phyloP scores from a whole-genome alignment of 768 basidiomycete species.

The Pilatotrama ljubarskyi region DNA sequence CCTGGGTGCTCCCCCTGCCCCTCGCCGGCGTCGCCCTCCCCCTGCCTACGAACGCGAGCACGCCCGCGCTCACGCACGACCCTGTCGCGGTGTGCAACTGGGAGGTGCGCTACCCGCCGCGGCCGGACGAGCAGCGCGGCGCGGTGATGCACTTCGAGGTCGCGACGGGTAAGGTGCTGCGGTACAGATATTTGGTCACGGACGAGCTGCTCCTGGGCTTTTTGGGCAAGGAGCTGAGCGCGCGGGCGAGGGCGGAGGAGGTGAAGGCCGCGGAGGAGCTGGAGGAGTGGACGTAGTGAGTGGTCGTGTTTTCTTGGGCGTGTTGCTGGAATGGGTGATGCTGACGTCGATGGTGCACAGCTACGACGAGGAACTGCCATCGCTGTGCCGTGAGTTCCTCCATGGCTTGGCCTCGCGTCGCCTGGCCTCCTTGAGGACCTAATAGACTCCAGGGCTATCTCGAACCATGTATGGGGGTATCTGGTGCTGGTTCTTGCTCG shows the following conservation, averaged over 20 bases:
- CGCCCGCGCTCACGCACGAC: slow-evolving; percentile 10
- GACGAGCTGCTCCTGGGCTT: slow-evolving; percentile 7
- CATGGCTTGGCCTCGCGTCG: slow-evolving; percentile 7
- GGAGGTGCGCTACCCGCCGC: slow-evolving; percentile 5
- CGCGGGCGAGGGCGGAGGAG: slow-evolving; percentile 7
- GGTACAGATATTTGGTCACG: slow-evolving; percentile 12
- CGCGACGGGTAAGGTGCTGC: slow-evolving; percentile 6
- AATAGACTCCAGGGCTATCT: background rate
- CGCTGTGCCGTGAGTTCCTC: slow-evolving; percentile 9
- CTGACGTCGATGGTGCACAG: background rate
- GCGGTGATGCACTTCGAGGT: slow-evolving; percentile 13
- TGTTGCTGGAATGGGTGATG: background rate
- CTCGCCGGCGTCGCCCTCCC: slow-evolving; percentile 5
- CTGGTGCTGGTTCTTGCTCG: background rate
- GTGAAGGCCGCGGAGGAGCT: slow-evolving; percentile 1
- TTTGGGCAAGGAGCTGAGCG: background rate
- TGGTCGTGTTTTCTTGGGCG: background rate
- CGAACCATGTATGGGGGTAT: background rate
- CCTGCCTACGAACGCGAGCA: slow-evolving; percentile 5
- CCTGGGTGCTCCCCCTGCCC: slow-evolving; percentile 19
- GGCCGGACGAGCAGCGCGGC: background rate
- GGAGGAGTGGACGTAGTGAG: slow-evolving; percentile 17
- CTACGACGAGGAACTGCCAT: slow-evolving; percentile 12
- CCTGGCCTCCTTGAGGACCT: background rate
- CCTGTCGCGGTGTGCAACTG: slow-evolving; percentile 19